Evolutionary conservation across 2,329 filamentous ascomycete genomes (phyloP), one percentile per base, ranked within the genome.

Genomic region (Lachnellula arida): DNA sequence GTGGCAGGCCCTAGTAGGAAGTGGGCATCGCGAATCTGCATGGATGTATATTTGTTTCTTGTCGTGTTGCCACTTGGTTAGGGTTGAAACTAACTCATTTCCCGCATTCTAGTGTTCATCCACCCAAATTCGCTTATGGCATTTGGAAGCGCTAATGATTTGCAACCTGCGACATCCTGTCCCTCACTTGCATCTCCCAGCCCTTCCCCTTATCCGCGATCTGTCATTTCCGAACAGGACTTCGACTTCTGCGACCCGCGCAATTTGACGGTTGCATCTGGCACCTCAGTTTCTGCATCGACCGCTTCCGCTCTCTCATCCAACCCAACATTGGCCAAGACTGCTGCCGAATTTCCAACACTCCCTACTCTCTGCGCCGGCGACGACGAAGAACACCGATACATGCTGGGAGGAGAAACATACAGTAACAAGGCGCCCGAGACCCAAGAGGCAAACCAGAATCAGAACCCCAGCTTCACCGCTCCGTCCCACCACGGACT

Each of bases 181-280:
- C 89, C 91, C 63, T 94, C 91, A 57, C 83, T 94, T 61, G 28
- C 9, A 32, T 95, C 91, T 28, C 91, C 91, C 19, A 96, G 91
- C 34, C 91, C 91, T 17, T 88, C 89, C 48, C 89, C 90, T 32
- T 86, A 89, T 62, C 85, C 89, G 64, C 78, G 81, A 66, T 84
- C 88, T 54, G 76, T 86, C 70, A 76, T 81, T 46, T 84, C 85
- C 2, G 87, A 91, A 68, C 66, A 68, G 59, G 87, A 91, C 71
- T 81, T 91, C 64, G 87, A 91, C 74, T 95, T 94, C 72, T 96
- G 93, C 74, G 92, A 97, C 70, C 92, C 93, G 35, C 86, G 92
- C 68, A 90, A 96, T 70, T 77, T 97, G 61, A 96, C 89, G 19
- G 89, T 96, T 42, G 74, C 71, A 76, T 67, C 73, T 78, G 53